These are phyloP conservation scores for Helichrysum umbraculigerum DNA, from an alignment of 129 eudicot genomes.

Conservation along the genomic window DNA sequence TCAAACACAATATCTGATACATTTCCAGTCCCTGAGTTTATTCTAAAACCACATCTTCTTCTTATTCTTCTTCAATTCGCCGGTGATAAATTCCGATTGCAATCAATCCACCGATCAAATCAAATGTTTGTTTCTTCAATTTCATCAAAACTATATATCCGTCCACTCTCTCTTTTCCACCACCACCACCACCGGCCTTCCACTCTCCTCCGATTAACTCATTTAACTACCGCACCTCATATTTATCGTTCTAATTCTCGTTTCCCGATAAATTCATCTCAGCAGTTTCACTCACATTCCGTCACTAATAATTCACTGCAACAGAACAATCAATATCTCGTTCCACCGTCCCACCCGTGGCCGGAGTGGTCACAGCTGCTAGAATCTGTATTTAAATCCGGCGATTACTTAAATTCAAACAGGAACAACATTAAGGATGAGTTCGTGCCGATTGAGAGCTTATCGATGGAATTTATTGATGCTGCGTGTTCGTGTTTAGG, in stretches of 20 bases:
- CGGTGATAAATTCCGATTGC: neutral
- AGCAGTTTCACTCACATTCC: conserved; percentile 40
- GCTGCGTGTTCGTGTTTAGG: conserved; percentile 52
- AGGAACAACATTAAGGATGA: conserved; percentile 33
- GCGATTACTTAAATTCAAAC: neutral
- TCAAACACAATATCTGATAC: neutral
- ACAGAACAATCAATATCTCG: neutral
- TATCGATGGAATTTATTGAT: conserved; percentile 56
- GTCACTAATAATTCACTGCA: neutral
- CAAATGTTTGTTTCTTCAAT: conserved; percentile 36
- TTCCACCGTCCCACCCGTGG: conserved; percentile 57
- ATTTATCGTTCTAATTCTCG: conserved; percentile 7
- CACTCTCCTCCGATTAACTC: conserved; percentile 20
- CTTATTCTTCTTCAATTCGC: neutral
- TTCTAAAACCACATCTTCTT: neutral
- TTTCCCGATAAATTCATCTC: conserved; percentile 30
- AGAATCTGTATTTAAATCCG: conserved; percentile 26
- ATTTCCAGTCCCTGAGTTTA: neutral
- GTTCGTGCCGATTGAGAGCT: conserved; percentile 46
- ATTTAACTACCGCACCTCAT: conserved; percentile 25
- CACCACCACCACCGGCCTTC: conserved; percentile 43
- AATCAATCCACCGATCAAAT: conserved; percentile 24
- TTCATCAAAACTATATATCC: conserved; percentile 46
- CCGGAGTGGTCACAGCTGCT: conserved; percentile 62
- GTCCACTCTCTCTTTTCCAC: conserved; percentile 34